These are phyloP conservation scores for Talaromyces adpressus DNA, from an alignment of 495 filamentous ascomycete genomes.

Conservation along the genomic window DNA sequence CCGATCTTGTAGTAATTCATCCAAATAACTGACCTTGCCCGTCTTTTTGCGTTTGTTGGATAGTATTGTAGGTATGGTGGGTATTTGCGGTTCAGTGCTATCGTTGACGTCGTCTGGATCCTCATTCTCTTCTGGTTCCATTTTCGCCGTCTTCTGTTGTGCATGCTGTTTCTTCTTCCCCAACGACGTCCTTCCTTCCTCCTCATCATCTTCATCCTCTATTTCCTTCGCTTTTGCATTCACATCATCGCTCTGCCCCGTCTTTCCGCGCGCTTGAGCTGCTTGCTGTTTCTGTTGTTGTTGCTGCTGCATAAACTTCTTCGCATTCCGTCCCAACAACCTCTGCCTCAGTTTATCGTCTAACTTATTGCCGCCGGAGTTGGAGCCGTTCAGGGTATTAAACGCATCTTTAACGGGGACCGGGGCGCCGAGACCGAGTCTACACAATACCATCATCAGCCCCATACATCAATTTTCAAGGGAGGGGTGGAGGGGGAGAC, in stretches of 20 bases:
- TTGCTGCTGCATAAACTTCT: constrained; percentile 30
- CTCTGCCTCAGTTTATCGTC: constrained; percentile 42
- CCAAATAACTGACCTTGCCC: constrained; percentile 33
- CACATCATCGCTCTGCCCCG: background rate
- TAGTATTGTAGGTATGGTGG: background rate
- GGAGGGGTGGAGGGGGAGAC: constrained; percentile 4
- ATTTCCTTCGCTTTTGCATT: constrained; percentile 24
- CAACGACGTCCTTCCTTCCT: constrained; percentile 51
- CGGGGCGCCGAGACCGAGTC: constrained; percentile 41
- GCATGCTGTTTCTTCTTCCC: constrained; percentile 40
- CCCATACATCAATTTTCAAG: no score
- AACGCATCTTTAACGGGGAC: constrained; percentile 26
- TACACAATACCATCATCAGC: constrained; percentile 11
- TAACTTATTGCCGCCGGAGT: background rate
- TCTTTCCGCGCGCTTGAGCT: background rate
- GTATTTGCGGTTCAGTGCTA: background rate
- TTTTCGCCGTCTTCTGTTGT: constrained; percentile 20
- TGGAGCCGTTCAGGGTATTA: background rate
- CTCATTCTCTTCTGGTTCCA: constrained; percentile 5
- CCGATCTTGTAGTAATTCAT: constrained; percentile 43
- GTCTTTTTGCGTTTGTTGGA: constrained; percentile 6
- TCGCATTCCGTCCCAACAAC: constrained; percentile 41
- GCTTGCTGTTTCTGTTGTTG: constrained; percentile 9
- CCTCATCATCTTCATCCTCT: constrained; percentile 32
- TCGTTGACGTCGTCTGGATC: background rate